Conservation (phyloP, 2,329 filamentous ascomycete genomes). For the Aureobasidium namibiae region DNA sequence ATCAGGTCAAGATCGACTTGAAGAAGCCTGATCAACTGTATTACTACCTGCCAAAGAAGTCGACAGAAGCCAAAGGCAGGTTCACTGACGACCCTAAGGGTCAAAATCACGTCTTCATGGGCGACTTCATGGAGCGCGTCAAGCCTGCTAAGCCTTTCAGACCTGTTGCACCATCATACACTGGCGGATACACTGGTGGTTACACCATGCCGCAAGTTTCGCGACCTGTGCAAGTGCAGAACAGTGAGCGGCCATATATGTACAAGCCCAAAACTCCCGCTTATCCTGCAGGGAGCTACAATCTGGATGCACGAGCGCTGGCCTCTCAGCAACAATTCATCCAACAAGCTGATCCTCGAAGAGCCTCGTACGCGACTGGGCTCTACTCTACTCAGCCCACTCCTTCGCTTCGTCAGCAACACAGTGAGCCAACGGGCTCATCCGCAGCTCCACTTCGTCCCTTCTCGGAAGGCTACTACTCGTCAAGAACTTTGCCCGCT, state of each 20-base stretch:
- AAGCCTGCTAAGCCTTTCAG: constrained; percentile 22
- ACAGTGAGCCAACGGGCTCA: constrained; percentile 18
- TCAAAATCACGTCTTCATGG: constrained; percentile 56
- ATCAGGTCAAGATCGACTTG: constrained; percentile 63
- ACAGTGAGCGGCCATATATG: constrained; percentile 25
- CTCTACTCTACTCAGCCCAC: neutral
- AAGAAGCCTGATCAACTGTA: constrained; percentile 68
- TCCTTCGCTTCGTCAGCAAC: constrained; percentile 17
- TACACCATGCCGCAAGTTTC: neutral
- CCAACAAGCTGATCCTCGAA: neutral
- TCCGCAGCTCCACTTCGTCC: constrained; percentile 21
- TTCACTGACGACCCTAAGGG: constrained; percentile 71
- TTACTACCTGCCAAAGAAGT: constrained; percentile 78
- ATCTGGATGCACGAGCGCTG: constrained; percentile 23
- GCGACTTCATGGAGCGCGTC: constrained; percentile 65
- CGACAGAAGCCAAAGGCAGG: constrained; percentile 83
- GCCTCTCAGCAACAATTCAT: constrained; percentile 7
- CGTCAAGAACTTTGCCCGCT: constrained; percentile 27
- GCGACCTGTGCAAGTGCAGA: neutral
- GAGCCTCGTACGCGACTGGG: neutral
- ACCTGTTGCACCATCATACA: constrained; percentile 22
- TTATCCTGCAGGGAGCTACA: constrained; percentile 17
- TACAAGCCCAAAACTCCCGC: constrained; percentile 30
- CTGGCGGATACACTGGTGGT: neutral
- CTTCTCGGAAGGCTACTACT: constrained; percentile 31